A percentile compares a stretch with the other conserved stretches of the same genome.
Evolutionary conservation across 2,329 filamentous ascomycete species (phyloP).

Genomic region (Ilyonectria sp.): DNA sequence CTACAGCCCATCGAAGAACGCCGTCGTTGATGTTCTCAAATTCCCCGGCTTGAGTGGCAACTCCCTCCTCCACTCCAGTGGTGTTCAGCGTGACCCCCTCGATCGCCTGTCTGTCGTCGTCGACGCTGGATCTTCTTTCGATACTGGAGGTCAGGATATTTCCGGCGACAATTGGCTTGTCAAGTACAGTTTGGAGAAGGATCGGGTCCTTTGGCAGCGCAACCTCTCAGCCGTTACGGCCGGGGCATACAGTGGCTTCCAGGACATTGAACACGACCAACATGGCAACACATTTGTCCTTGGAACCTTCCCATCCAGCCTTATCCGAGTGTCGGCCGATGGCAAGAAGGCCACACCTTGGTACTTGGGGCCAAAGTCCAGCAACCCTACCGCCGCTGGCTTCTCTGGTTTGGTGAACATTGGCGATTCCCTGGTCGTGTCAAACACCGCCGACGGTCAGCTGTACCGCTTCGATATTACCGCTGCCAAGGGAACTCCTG

Average conservation of each 20-base stretch:
- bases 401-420: neutral
- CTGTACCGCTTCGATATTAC: conserved; percentile 54
- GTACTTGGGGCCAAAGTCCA: conserved; percentile 49
- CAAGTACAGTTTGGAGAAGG: conserved; percentile 51
- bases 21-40: conserved; percentile 44
- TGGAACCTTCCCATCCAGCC: conserved; percentile 55
- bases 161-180: conserved; percentile 56
- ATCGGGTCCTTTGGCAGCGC: conserved; percentile 49
- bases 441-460: conserved; percentile 51
- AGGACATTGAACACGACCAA: conserved; percentile 56
- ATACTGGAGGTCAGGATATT: conserved; percentile 53
- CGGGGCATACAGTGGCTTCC: conserved; percentile 55
- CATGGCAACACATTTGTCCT: conserved; percentile 56
- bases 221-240: conserved; percentile 51
- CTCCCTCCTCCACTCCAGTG: conserved; percentile 49
- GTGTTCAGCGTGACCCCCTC: conserved; percentile 48
- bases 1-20: conserved; percentile 18
- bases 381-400: conserved; percentile 42
- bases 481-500: neutral
- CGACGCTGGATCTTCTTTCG: conserved; percentile 54
- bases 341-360: conserved; percentile 49
- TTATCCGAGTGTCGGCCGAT: conserved; percentile 52
- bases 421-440: conserved; percentile 49
- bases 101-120: conserved; percentile 53
- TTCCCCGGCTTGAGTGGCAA: conserved; percentile 51